Evolutionary conservation across 1,139 yeast species (phyloP), one percentile per base, ranked within the genome.

Genomic region (Casaregolazyma suthepensis): DNA sequence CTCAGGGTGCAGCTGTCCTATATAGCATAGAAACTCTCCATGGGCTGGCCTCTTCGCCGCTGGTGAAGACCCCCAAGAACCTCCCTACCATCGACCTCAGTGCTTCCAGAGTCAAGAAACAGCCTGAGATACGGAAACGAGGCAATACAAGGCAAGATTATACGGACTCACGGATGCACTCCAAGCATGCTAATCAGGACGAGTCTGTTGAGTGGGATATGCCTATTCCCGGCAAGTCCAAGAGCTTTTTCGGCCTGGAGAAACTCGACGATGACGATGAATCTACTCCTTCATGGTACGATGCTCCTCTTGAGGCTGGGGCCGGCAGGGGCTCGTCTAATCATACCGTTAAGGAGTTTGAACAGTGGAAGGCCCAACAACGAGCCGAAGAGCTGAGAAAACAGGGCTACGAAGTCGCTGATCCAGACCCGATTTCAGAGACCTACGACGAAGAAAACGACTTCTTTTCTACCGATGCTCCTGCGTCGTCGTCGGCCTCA

Each of bases 301-400:
- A 49, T 44, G 23, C 40, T 19, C 46, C 52, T 17, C 35, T 47
- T 5, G 52, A 49, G 20, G 43, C 23, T 22, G 23, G 22, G 9
- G 12, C 26, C 9, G 52, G 52, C 15, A 31, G 50, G 29, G 50
- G 50, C 22, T 29, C 31, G 4, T 35, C 31, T 15, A 46, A 42
- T 20, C 52, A 56, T 43, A 59, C 66, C 9, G 62, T 63, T 18
- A 58, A 63, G 46, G 69, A 66, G 52, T 66, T 66, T 59, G 70
- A 66, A 52, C 59, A 61, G 29, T 66, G 70, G 70, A 66, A 64
- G 55, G 65, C 65, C 5, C 57, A 57, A 43, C 63, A 59, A 66
- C 59, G 58, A 46, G 60, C 60, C n/a, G 61, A 61, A 22, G 66
- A 64, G 47, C 54, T 56, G 50, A 58, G 61, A 18, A 58, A 58